Percentiles rank a stretch among this genome's conserved stretches.
Conservation (phyloP, 257 asterid species). For the Solanum habrochaites region DNA sequence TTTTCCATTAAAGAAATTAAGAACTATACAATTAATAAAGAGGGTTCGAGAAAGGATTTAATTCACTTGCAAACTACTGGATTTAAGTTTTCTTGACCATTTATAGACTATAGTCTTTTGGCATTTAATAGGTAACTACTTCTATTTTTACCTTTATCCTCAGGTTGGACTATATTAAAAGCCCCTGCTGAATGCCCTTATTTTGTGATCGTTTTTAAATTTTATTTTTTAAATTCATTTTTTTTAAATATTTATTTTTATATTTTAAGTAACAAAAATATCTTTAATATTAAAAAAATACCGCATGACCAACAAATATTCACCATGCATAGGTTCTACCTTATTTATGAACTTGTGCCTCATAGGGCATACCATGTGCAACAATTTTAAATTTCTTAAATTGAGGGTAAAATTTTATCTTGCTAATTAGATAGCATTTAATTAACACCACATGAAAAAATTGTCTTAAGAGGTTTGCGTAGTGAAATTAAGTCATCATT, state of each 20-base stretch:
- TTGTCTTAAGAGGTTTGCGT: neutral
- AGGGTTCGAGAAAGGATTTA: neutral
- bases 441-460: neutral
- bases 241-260: too few species aligned
- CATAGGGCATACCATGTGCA: neutral
- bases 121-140: neutral
- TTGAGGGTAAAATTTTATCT: neutral
- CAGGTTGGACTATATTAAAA: neutral
- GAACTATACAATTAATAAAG: neutral
- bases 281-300: too few species aligned
- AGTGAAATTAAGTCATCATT: neutral
- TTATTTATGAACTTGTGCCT: neutral
- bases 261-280: too few species aligned
- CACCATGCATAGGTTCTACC: neutral
- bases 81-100: neutral
- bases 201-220: too few species aligned
- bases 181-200: neutral
- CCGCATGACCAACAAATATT: too few species aligned
- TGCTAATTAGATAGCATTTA: neutral
- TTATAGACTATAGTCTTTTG: neutral
- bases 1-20: neutral
- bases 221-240: too few species aligned
- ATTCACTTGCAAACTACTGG: neutral
- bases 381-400: neutral
- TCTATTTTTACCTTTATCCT: neutral